Base-by-base conservation (phyloP, 805 yeast species). In the Candida boleticola region DNA sequence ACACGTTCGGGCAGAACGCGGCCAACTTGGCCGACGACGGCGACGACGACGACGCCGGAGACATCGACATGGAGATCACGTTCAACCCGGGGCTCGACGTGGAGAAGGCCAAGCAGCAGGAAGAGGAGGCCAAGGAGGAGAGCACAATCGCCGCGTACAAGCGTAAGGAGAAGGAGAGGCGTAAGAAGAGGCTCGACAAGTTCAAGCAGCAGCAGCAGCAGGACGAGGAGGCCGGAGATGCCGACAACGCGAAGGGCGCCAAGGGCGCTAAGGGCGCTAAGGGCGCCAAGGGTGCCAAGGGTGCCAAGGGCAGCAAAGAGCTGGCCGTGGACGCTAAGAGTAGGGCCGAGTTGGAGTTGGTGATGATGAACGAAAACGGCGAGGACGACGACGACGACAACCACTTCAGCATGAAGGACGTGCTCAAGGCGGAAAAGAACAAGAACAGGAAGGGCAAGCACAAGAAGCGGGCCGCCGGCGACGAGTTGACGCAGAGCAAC, bases 161-260 rank as follows among this genome's bases (percentile, higher is more conserved):
- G 60, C 78, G 93, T 49, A 93, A 89, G 63, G 97, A 92, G 56
- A 89, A 88, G 69, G 98, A 93, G 61, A 85, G 98, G 63, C 83
- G 92, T 55, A 82, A 83, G 68, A 78, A 80, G 50, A 82, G 98
- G 70, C 77, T 85, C 73, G 92, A 86, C 36, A 81, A 80, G 58
- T 63, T 82, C 55, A 86, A 86, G 64, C 82, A 78, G 46, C 49
- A 79, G 45, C 77, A 80, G 62, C 57, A 51, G 16, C 54, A 50
- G 3, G 63, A 55, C n/a, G 60, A 52, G n/a, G 60, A 54, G 0
- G 66, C 63, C 23, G 71, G 65, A 37, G 68, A 63, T 7, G 60
- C 59, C 36, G 46, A 40, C 2, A 60, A 48, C 25, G 42, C 32
- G 10, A 42, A 45, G 16, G 30, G 40, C 1, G 48, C 48, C 26